A percentile compares a stretch with the other conserved stretches of the same genome.
These are phyloP conservation scores for Boechera retrofracta DNA, from an alignment of 345 rosid genomes.

Conservation along the genomic window DNA sequence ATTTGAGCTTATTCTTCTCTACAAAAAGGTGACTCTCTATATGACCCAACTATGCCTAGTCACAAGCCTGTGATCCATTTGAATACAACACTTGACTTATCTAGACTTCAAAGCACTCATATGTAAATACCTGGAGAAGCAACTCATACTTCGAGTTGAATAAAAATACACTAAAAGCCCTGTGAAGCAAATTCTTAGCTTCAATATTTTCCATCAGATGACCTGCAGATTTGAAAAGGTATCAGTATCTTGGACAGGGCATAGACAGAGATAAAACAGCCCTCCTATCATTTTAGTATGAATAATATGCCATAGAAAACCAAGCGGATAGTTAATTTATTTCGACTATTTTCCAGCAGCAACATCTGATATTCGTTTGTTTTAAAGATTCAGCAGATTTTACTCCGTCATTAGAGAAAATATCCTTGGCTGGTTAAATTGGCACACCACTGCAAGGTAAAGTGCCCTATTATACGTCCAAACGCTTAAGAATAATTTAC, in stretches of 20 bases:
- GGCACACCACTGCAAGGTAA: constrained; percentile 1
- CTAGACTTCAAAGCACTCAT: constrained; percentile 22
- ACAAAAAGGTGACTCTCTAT: constrained; percentile 14
- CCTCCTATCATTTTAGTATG: too few species aligned
- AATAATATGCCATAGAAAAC: background rate
- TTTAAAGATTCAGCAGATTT: background rate
- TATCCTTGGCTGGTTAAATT: background rate
- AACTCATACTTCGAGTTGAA: constrained; percentile 94
- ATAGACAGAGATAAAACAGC: constrained; percentile 8
- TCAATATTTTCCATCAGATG: constrained; percentile 95
- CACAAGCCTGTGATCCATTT: background rate
- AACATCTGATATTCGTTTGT: constrained; percentile 1
- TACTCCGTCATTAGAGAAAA: background rate
- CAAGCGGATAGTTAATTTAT: background rate
- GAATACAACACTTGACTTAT: constrained; percentile 1
- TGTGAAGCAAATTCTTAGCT: constrained; percentile 77
- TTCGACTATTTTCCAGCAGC: constrained; percentile 21
- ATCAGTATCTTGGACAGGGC: constrained; percentile 6
- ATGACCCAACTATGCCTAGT: constrained; percentile 1
- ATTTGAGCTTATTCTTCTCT: constrained; percentile 6
- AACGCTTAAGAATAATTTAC: background rate
- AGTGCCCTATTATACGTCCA: background rate
- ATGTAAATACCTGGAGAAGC: constrained; percentile 82
- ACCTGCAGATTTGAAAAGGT: constrained; percentile 57
- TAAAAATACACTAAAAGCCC: constrained; percentile 97